These are phyloP conservation scores for Leptographium radiaticola DNA, from an alignment of 2,329 filamentous ascomycete genomes.

Conservation along the genomic window DNA sequence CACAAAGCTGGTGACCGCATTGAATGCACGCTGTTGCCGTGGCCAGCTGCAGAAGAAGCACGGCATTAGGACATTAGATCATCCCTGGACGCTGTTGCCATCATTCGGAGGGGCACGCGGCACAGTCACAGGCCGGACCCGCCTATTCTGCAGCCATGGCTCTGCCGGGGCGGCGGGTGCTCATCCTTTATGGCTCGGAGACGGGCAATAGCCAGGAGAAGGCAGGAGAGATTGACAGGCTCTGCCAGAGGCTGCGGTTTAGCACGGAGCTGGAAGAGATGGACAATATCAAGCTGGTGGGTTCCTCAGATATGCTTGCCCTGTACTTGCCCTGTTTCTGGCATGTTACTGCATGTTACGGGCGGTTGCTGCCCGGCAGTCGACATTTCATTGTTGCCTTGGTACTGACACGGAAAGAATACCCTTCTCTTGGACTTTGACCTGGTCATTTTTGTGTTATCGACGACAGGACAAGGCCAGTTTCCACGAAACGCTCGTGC, in stretches of 20 bases:
- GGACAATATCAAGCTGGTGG: slow-evolving; percentile 61
- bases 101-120: no score
- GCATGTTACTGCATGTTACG: no score
- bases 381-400: no score
- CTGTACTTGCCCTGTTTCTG: no score
- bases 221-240: slow-evolving; percentile 66
- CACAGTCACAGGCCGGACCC: background rate
- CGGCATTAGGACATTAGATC: no score
- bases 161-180: slow-evolving; percentile 26
- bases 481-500: slow-evolving; percentile 68
- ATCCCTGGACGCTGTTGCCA: no score
- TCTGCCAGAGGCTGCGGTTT: slow-evolving; percentile 69
- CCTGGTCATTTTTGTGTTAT: slow-evolving; percentile 67
- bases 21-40: background rate
- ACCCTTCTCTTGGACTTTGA: slow-evolving; percentile 31
- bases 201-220: slow-evolving; percentile 90
- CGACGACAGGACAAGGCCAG: slow-evolving; percentile 91
- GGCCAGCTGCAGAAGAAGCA: no score
- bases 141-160: slow-evolving; percentile 3
- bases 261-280: slow-evolving; percentile 62
- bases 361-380: no score
- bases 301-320: slow-evolving; percentile 17
- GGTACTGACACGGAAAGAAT: slow-evolving; percentile 20
- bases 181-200: slow-evolving; percentile 87
- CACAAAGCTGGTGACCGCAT: background rate